phyloP scores from a whole-genome alignment of 2,329 filamentous ascomycete species.

The Diaporthe ampelina region DNA sequence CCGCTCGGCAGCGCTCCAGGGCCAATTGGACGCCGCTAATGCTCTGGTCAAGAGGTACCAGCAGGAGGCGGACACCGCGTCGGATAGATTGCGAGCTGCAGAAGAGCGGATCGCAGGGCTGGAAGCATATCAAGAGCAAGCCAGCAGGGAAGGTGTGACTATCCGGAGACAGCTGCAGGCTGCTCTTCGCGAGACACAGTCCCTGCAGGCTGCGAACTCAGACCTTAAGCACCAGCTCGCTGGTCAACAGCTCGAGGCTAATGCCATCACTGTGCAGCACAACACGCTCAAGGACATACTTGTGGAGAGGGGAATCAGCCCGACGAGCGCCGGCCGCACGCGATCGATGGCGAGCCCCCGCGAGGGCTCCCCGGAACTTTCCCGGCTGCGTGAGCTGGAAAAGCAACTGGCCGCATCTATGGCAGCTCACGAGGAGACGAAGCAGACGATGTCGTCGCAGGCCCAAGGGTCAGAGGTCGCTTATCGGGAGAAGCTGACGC shows the following conservation, averaged over 20 bases:
- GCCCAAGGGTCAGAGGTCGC: constrained; percentile 89
- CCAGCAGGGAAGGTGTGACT: constrained; percentile 90
- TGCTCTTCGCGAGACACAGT: constrained; percentile 85
- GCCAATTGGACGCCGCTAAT: constrained; percentile 84
- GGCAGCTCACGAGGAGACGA: constrained; percentile 88
- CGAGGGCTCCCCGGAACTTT: constrained; percentile 84
- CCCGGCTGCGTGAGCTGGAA: constrained; percentile 86
- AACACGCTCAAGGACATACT: constrained; percentile 94
- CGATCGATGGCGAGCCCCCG: constrained; percentile 81
- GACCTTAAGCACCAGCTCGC: constrained; percentile 88
- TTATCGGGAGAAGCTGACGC: constrained; percentile 92
- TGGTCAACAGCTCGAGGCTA: constrained; percentile 91
- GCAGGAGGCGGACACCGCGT: constrained; percentile 85
- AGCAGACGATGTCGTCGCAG: constrained; percentile 80
- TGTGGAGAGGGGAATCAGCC: constrained; percentile 87
- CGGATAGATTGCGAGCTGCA: constrained; percentile 89
- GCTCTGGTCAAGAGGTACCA: constrained; percentile 89
- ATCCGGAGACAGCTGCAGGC: constrained; percentile 92
- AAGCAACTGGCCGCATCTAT: constrained; percentile 84
- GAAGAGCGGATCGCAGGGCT: constrained; percentile 97
- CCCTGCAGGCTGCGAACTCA: constrained; percentile 83
- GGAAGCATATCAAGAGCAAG: constrained; percentile 97
- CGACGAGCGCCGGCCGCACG: constrained; percentile 78
- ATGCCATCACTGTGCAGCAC: constrained; percentile 92
- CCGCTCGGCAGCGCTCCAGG: constrained; percentile 80